Conservation (phyloP, 768 basidiomycete genomes). For the Trametes coccinea region DNA sequence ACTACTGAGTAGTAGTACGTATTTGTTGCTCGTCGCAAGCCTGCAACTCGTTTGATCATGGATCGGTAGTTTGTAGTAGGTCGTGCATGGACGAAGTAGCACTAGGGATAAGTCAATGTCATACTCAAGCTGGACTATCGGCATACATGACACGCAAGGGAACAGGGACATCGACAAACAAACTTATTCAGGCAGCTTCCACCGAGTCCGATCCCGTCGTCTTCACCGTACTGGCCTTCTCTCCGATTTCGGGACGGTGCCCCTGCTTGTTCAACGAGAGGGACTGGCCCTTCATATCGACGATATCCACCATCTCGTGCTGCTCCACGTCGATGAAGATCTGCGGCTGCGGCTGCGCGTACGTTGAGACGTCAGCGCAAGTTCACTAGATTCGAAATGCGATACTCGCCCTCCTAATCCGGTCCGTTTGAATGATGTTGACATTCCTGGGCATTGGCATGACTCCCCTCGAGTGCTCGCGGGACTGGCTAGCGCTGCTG, state of each 20-base stretch:
- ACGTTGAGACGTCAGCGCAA: neutral
- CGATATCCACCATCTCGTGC: constrained; percentile 30
- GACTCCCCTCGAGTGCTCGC: neutral
- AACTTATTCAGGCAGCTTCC: neutral
- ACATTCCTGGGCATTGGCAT: neutral
- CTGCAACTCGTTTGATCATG: too few species aligned
- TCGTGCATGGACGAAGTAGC: too few species aligned
- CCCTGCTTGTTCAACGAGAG: neutral
- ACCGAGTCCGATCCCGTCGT: neutral
- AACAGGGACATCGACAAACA: too few species aligned
- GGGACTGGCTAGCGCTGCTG: neutral
- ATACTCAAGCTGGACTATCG: too few species aligned
- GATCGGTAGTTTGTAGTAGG: too few species aligned
- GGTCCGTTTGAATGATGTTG: neutral
- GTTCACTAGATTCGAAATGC: neutral
- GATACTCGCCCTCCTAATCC: neutral
- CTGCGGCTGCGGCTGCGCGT: constrained; percentile 10
- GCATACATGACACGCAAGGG: too few species aligned
- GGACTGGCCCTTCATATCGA: neutral
- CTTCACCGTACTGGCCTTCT: neutral
- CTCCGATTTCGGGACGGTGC: neutral
- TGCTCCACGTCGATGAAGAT: constrained; percentile 33
- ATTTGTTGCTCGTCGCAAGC: too few species aligned
- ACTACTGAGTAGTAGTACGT: too few species aligned
- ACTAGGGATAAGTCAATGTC: too few species aligned